Evolutionary conservation across 257 asterid genomes (phyloP).

Genomic region (Fraxinus quadrangulata): DNA sequence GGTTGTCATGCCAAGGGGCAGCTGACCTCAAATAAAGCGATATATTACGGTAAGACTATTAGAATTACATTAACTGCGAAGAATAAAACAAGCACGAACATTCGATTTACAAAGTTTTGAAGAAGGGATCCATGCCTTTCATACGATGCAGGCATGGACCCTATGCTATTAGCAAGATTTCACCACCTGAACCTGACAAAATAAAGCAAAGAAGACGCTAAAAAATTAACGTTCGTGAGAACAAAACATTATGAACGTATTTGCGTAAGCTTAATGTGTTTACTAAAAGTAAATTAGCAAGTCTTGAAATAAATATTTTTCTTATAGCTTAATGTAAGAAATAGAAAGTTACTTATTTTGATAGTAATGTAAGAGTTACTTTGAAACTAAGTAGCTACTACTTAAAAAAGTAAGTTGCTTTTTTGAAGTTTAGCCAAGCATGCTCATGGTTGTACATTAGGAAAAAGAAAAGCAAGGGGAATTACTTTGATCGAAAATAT

Average conservation of each 20-base stretch:
- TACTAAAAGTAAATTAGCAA: background rate
- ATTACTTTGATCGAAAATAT: slow-evolving; percentile 68
- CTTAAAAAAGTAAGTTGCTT: background rate
- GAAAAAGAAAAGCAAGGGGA: slow-evolving; percentile 16
- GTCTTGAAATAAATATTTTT: background rate
- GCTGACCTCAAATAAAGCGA: background rate
- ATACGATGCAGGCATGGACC: background rate
- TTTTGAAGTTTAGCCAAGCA: background rate
- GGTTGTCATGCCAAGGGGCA: background rate
- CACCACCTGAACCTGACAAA: slow-evolving; percentile 62
- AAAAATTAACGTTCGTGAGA: background rate
- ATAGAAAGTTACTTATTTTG: background rate
- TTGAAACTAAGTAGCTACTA: background rate
- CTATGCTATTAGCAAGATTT: slow-evolving; percentile 53
- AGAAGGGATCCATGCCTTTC: background rate
- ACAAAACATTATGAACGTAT: background rate
- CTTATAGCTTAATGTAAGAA: background rate
- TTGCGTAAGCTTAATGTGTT: background rate
- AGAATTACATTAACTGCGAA: background rate
- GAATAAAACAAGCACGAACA: background rate
- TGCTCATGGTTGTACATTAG: background rate
- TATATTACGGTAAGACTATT: background rate
- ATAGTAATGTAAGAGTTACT: background rate
- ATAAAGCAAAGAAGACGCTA: background rate
- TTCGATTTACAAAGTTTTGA: slow-evolving; percentile 5